phyloP scores from a whole-genome alignment of 305 asterid species.

The Fraxinus angustifolia region DNA sequence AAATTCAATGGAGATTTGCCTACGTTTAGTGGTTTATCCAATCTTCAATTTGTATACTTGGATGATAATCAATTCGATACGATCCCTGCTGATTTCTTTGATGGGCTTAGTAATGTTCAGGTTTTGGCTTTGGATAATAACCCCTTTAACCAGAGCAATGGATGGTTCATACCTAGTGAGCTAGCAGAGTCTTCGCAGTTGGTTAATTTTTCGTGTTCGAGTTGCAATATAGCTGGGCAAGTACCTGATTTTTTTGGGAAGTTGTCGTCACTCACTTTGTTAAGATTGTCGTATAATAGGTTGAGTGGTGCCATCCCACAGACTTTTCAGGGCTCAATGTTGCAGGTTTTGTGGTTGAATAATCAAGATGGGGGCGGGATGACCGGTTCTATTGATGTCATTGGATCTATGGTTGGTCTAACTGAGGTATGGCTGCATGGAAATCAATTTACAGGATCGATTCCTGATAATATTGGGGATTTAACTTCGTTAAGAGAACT shows the following conservation, averaged over 20 bases:
- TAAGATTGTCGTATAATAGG: constrained; percentile 53
- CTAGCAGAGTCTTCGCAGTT: constrained; percentile 55
- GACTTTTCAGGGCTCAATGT: constrained; percentile 48
- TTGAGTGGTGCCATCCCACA: constrained; percentile 53
- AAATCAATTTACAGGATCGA: constrained; percentile 57
- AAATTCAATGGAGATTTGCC: constrained; percentile 57
- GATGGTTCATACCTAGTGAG: constrained; percentile 67
- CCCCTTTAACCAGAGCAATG: constrained; percentile 56
- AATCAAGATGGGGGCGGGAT: constrained; percentile 63
- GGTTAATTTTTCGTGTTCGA: constrained; percentile 61
- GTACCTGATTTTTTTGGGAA: constrained; percentile 66
- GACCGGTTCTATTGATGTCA: constrained; percentile 55
- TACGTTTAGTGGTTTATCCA: constrained; percentile 64
- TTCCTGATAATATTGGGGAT: constrained; percentile 62
- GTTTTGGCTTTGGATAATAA: constrained; percentile 67
- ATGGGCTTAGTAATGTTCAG: constrained; percentile 48
- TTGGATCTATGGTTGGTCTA: constrained; percentile 54
- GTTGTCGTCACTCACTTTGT: constrained; percentile 46
- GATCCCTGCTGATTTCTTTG: constrained; percentile 67
- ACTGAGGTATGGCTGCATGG: constrained; percentile 68
- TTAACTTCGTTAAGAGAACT: constrained; percentile 54
- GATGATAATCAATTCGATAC: constrained; percentile 61
- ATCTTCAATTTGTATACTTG: constrained; percentile 57
- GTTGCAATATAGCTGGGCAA: constrained; percentile 62
- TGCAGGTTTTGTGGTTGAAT: constrained; percentile 77